Evolutionary conservation across 306 rosid genomes (phyloP), one percentile per base, ranked within the genome.

Genomic region (Quercus suber): DNA sequence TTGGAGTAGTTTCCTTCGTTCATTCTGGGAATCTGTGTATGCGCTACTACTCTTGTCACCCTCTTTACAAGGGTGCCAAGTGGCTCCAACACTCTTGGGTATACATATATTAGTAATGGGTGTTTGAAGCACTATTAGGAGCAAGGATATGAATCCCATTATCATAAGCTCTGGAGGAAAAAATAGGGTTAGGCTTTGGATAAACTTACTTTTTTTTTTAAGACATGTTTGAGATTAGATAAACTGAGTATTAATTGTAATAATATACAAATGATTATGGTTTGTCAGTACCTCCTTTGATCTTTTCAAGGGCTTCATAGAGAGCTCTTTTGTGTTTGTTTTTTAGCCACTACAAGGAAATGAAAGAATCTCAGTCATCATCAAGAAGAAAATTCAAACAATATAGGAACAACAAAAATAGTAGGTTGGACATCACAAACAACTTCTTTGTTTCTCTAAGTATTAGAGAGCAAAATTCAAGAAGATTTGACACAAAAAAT

Each of bases 61-160:
- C 18, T 49, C 55, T 4, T 23, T 6, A 71, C 89, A 88, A 15
- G 91, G 91, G 69, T 52, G 87, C 91, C 91, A 88, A 63, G 87
- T 85, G 12, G 41, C 79, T n/a, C 74, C 91, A 51, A 85, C 14
- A 10, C 69, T 63, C 82, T 55, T 51, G 1, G 89, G 23, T 55
- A 88, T 75, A 15, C 91, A 88, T 8, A 85, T 80, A 12, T 6
- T 63, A 53, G 89, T 27, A 41, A 85, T 76, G 3, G 0, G 1
- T 1, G 18, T 75, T 79, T 88, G 91, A 11, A 71, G 30, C 43
- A 88, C 60, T n/a, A 84, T 85, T 37, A 85, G 86, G 49, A 88
- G 79, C 79, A 88, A 73, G 69, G 91, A 88, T 60, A 88, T 61
- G 60, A 88, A 88, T 73, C 91, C 91, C 89, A 88, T 19, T 30